Conservation (phyloP, 805 yeast genomes). For the Candida lessepsii region DNA sequence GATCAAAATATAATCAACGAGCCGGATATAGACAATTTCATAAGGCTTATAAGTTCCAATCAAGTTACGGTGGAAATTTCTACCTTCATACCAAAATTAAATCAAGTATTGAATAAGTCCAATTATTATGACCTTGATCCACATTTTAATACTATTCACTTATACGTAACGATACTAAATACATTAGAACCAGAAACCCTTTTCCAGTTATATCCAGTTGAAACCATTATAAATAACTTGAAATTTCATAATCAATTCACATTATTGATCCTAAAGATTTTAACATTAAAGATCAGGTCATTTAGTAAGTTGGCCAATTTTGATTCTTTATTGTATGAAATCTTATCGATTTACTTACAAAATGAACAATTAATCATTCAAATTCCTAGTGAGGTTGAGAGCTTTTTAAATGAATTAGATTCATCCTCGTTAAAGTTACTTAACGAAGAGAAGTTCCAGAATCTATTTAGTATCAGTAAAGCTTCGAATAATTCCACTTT, state of each 20-base stretch:
- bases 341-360: constrained; percentile 4
- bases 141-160: constrained; percentile 16
- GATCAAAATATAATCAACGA: constrained; percentile 2
- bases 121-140: constrained; percentile 2
- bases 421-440: not conserved
- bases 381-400: constrained; percentile 14
- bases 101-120: constrained; percentile 12
- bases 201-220: constrained; percentile 16
- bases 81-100: constrained; percentile 11
- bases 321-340: not conserved
- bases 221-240: constrained; percentile 17
- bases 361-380: constrained; percentile 5
- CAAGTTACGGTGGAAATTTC: not conserved
- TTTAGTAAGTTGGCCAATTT: not conserved
- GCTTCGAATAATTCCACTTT: constrained; percentile 7
- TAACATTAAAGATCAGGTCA: constrained; percentile 8
- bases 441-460: constrained; percentile 2
- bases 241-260: constrained; percentile 13
- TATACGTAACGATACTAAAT: constrained; percentile 15
- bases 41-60: not conserved
- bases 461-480: constrained; percentile 6
- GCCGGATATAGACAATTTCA: not conserved
- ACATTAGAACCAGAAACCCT: constrained; percentile 16
- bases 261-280: constrained; percentile 11
- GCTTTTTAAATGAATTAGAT: not conserved